These are phyloP conservation scores for Mrakia gelida DNA, from an alignment of 768 basidiomycete genomes.

Conservation along the genomic window DNA sequence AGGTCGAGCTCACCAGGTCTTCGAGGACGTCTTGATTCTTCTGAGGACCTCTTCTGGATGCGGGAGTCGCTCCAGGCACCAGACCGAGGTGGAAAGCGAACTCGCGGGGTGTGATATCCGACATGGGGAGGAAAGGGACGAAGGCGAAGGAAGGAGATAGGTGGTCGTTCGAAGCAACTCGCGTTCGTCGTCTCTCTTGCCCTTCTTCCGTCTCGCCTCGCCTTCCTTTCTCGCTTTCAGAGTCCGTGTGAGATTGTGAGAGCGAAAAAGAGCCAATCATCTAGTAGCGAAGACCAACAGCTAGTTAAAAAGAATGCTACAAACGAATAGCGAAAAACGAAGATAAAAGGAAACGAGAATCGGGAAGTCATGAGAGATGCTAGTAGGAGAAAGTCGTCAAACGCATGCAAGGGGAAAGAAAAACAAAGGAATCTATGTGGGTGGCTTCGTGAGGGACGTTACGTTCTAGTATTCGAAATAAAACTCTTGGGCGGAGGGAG, in stretches of 20 bases:
- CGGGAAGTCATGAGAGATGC: not conserved
- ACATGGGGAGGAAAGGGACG: too few relatives aligned
- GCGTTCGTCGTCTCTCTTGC: too few relatives aligned
- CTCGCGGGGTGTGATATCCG: too few relatives aligned
- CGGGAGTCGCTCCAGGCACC: too few relatives aligned
- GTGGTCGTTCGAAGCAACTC: too few relatives aligned
- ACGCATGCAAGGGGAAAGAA: not conserved
- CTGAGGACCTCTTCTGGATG: too few relatives aligned
- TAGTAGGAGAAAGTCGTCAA: not conserved
- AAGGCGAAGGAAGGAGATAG: too few relatives aligned
- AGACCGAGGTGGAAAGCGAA: too few relatives aligned
- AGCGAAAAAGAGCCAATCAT: not conserved
- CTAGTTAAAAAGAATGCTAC: slow-evolving; percentile 1
- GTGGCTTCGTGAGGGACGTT: not conserved
- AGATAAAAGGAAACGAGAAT: not conserved
- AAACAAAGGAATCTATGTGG: not conserved
- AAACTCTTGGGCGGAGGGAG: not conserved
- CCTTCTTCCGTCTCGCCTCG: too few relatives aligned
- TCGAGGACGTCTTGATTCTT: too few relatives aligned
- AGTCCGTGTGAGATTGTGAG: not conserved
- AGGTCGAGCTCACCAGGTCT: too few relatives aligned
- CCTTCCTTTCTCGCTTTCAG: too few relatives aligned
- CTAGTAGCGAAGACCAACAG: slow-evolving; percentile 2
- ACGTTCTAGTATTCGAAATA: not conserved
- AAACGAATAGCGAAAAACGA: not conserved